A percentile compares a stretch with the other conserved stretches of the same genome.
phyloP scores from a whole-genome alignment of 2,329 filamentous ascomycete species.

The Chrysoporthe deuterocubensis region DNA sequence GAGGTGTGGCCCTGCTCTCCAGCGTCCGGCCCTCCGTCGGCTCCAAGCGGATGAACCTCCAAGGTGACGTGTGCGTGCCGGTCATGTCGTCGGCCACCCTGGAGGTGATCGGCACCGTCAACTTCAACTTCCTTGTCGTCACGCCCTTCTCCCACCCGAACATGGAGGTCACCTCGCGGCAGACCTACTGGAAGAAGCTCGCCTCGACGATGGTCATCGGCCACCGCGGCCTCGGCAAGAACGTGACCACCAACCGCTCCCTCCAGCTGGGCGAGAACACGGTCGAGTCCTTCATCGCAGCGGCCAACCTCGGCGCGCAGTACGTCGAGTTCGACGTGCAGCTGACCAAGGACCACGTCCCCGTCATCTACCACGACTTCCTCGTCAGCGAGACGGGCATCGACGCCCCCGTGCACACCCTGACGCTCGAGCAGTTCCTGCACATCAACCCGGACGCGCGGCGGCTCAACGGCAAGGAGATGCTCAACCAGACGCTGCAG shows the following conservation, averaged over 20 bases:
- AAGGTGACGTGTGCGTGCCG: conserved; percentile 90
- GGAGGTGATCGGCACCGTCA: conserved; percentile 91
- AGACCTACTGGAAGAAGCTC: conserved; percentile 96
- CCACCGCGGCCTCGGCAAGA: conserved; percentile 84
- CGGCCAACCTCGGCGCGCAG: conserved; percentile 85
- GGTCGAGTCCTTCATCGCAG: conserved; percentile 91
- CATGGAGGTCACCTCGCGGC: conserved; percentile 86
- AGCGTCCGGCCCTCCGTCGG: conserved; percentile 83
- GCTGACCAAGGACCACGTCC: conserved; percentile 97
- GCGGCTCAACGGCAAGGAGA: conserved; percentile 47
- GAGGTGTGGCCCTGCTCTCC: conserved; percentile 85
- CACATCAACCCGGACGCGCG: conserved; percentile 72
- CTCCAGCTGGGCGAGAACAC: conserved; percentile 97
- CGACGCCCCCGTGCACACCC: conserved; percentile 91
- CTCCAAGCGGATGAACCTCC: conserved; percentile 84
- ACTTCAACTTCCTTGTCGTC: conserved; percentile 95
- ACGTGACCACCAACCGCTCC: conserved; percentile 79
- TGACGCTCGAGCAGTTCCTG: conserved; percentile 94
- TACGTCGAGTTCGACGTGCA: conserved; percentile 87
- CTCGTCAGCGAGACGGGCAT: conserved; percentile 97
- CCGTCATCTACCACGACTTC: conserved; percentile 98
- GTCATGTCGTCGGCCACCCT: conserved; percentile 78
- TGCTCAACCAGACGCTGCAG: conserved; percentile 37
- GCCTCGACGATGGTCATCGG: conserved; percentile 82
- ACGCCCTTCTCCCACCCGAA: conserved; percentile 94